A percentile compares a stretch with the other conserved stretches of the same genome.
Evolutionary conservation across 1,139 yeast species (phyloP).

Genomic region (Zhuliangozyma blackwelliae): DNA sequence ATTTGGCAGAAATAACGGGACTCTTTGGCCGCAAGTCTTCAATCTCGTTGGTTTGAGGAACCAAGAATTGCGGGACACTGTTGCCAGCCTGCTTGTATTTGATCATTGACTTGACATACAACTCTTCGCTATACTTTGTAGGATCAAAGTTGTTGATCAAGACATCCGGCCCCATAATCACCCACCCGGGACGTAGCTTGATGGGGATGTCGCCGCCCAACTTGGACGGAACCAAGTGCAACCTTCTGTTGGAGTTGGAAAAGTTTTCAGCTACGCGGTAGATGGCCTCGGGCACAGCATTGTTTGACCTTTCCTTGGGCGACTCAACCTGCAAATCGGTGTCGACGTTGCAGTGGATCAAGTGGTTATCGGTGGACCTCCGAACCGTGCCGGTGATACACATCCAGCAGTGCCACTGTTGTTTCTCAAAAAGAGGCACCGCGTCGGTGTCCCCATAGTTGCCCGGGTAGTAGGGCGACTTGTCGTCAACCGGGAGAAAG

Average conservation of each 20-base stretch:
- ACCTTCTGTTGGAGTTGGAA: slow-evolving; percentile 71
- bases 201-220: slow-evolving; percentile 64
- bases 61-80: slow-evolving; percentile 32
- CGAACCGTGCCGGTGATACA: slow-evolving; percentile 93
- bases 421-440: slow-evolving; percentile 30
- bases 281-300: slow-evolving; percentile 66
- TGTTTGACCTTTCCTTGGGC: slow-evolving; percentile 13
- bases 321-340: slow-evolving; percentile 72
- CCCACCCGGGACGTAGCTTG: slow-evolving; percentile 84
- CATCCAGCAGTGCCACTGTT: slow-evolving; percentile 97
- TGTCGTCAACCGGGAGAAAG: slow-evolving; percentile 57
- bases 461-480: slow-evolving; percentile 59
- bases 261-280: slow-evolving; percentile 89
- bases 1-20: slow-evolving; percentile 32
- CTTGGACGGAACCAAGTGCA: slow-evolving; percentile 76
- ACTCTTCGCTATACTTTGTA: slow-evolving; percentile 26
- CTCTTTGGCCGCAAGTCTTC: slow-evolving; percentile 82
- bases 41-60: slow-evolving; percentile 69
- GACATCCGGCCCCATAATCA: slow-evolving; percentile 80
- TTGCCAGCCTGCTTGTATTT: slow-evolving; percentile 19
- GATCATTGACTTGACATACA: slow-evolving; percentile 29
- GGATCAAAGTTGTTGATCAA: slow-evolving; percentile 62
- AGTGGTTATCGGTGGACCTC: slow-evolving; percentile 74
- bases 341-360: slow-evolving; percentile 89
- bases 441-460: slow-evolving; percentile 12